Evolutionary conservation across 371 early-diverging fungal species (phyloP), one percentile per base, ranked within the genome.

Genomic region (Dipsacomyces acuminosporus): DNA sequence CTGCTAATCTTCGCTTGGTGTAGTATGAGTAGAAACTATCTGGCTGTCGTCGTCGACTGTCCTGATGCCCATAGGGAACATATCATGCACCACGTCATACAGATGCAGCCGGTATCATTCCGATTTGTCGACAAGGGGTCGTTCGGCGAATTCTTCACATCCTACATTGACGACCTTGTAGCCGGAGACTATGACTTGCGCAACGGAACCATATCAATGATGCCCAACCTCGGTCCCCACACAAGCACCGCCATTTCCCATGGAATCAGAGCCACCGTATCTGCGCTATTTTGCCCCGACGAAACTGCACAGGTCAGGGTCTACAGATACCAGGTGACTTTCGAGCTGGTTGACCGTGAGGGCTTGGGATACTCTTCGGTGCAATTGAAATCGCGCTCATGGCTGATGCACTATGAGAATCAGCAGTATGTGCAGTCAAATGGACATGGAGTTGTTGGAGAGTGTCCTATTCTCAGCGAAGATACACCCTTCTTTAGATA

Each of bases 1-100:
- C 24, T 67, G 5, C 47, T 63, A 6, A 41, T 67, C 2, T 67
- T 67, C 40, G 69, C 69, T 9, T 62, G 58, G 64, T 67, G 69
- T 34, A 41, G 52, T 20, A n/a, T 17, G 17, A 62, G 54, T n/a
- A 36, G 36, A 9, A 67, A 67, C 54, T 67, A 67, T 35, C 51
- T 67, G 23, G 63, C 51, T 24, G 24, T 67, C 7, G 59, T 67
- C 6, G 59, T 63, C 2, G 54, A 38, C 19, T 67, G 63, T 18
- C 63, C 63, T 0, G 21, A 25, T 0, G 43, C 47, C 0, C 43
- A 43, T n/a, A 30, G 15, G 1, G 14, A 3, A 8, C 45, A 45
- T 20, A 38, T 63, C 21, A 17, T 58, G 47, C 63, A 67, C 43
- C 69, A 69, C n/a, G 69, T 69, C n/a, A 43, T 69, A 2, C 58